Evolutionary conservation across 208 protist species (phyloP).

Genomic region (Dictyostelium gargantuum): DNA sequence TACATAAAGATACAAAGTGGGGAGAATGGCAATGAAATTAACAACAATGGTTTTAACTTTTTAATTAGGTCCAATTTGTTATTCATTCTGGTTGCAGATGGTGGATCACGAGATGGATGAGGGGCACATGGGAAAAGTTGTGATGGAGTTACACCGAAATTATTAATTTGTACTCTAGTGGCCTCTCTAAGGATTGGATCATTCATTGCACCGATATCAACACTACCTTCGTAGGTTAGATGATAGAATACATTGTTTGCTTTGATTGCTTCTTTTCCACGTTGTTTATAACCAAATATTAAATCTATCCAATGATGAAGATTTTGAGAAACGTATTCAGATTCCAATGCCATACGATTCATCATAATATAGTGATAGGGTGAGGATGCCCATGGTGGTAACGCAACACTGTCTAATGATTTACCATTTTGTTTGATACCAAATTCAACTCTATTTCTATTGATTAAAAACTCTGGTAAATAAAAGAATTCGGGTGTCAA

Average conservation of each 20-base stretch:
- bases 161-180: slow-evolving; percentile 77
- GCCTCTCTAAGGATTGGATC: slow-evolving; percentile 75
- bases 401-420: slow-evolving; percentile 68
- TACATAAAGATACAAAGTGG: background rate
- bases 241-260: slow-evolving; percentile 91
- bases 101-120: slow-evolving; percentile 82
- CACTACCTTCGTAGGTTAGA: slow-evolving; percentile 88
- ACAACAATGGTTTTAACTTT: background rate
- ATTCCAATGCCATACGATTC: slow-evolving; percentile 92
- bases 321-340: slow-evolving; percentile 89
- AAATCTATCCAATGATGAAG: slow-evolving; percentile 98
- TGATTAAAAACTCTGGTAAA: slow-evolving; percentile 83
- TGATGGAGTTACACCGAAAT: slow-evolving; percentile 96
- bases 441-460: slow-evolving; percentile 78
- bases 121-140: slow-evolving; percentile 91
- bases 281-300: slow-evolving; percentile 95
- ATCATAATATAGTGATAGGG: slow-evolving; percentile 83
- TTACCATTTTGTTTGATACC: slow-evolving; percentile 74
- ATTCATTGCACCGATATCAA: slow-evolving; percentile 78
- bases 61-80: background rate
- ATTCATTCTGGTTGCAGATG: background rate
- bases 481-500: slow-evolving; percentile 87
- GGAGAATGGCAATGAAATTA: background rate
- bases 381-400: slow-evolving; percentile 58
- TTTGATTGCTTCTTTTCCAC: slow-evolving; percentile 88